These are phyloP conservation scores for Leccinum huronense DNA, from an alignment of 1,284 basidiomycete species.

Conservation along the genomic window DNA sequence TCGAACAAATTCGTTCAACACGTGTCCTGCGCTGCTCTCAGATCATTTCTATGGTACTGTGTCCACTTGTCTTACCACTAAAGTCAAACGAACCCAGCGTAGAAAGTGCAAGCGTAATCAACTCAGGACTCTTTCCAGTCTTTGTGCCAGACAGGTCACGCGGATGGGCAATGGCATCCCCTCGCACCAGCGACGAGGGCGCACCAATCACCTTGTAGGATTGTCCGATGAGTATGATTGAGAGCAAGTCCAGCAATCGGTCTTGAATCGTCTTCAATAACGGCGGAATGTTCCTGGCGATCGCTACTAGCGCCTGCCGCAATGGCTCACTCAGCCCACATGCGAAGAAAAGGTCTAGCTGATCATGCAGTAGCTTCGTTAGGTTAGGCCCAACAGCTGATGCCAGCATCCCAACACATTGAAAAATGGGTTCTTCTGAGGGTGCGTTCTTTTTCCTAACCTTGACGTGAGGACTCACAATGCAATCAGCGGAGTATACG, in stretches of 20 bases:
- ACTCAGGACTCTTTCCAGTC: conserved; percentile 65
- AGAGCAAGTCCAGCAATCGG: conserved; percentile 82
- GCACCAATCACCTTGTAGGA: conserved; percentile 86
- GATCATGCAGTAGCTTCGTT: conserved; percentile 94
- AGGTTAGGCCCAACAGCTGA: conserved; percentile 94
- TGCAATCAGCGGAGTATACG: conserved; percentile 29
- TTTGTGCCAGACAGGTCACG: conserved; percentile 55
- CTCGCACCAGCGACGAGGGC: conserved; percentile 54
- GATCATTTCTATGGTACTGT: conserved; percentile 4
- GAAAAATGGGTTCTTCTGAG: conserved; percentile 94
- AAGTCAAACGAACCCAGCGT: conserved; percentile 96
- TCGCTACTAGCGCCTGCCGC: conserved; percentile 81
- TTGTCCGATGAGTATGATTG: conserved; percentile 77
- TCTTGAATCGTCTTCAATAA: conserved; percentile 93
- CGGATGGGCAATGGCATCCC: conserved; percentile 50
- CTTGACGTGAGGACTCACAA: conserved; percentile 14
- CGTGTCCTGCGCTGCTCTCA: conserved; percentile 61
- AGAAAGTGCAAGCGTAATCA: conserved; percentile 82
- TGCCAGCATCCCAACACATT: conserved; percentile 96
- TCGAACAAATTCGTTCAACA: conserved; percentile 95
- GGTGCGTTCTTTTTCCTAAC: conserved; percentile 90
- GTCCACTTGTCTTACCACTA: conserved; percentile 55
- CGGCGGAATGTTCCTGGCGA: conserved; percentile 88
- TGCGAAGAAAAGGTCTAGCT: conserved; percentile 95
- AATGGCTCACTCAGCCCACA: conserved; percentile 92